Conservation (phyloP, 129 eudicot genomes). For the Centrapalus pauciflorus region DNA sequence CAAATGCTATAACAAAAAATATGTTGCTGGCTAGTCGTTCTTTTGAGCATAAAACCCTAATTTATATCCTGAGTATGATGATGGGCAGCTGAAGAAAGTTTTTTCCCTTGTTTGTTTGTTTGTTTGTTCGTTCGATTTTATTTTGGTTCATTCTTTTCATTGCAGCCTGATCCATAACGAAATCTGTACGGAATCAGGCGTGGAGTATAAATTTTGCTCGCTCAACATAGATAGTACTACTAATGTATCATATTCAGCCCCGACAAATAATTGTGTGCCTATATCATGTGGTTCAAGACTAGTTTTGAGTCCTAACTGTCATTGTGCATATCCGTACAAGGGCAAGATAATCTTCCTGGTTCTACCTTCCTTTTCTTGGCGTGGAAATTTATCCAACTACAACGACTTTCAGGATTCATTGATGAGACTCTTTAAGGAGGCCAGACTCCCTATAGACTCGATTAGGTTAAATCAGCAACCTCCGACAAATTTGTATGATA, state of each 20-base stretch:
- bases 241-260: constrained; percentile 27
- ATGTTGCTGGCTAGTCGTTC: too few relatives aligned
- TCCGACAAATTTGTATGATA: constrained; percentile 21
- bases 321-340: constrained; percentile 48
- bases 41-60: too few relatives aligned
- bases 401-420: constrained; percentile 19
- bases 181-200: constrained; percentile 30
- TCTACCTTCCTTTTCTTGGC: constrained; percentile 53
- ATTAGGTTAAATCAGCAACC: constrained; percentile 38
- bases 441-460: constrained; percentile 42
- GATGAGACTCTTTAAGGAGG: constrained; percentile 19
- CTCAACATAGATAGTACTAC: constrained; percentile 16
- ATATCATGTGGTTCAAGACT: constrained; percentile 28
- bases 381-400: constrained; percentile 25
- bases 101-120: too few relatives aligned
- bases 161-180: constrained; percentile 48
- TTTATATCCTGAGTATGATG: too few relatives aligned
- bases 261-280: constrained; percentile 28
- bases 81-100: too few relatives aligned
- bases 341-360: constrained; percentile 42
- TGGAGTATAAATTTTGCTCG: constrained; percentile 21
- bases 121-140: too few relatives aligned
- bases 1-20: too few relatives aligned
- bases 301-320: constrained; percentile 45
- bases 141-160: too few relatives aligned